phyloP scores from a whole-genome alignment of 768 basidiomycete genomes.

The Tricholoma hemisulphureum region DNA sequence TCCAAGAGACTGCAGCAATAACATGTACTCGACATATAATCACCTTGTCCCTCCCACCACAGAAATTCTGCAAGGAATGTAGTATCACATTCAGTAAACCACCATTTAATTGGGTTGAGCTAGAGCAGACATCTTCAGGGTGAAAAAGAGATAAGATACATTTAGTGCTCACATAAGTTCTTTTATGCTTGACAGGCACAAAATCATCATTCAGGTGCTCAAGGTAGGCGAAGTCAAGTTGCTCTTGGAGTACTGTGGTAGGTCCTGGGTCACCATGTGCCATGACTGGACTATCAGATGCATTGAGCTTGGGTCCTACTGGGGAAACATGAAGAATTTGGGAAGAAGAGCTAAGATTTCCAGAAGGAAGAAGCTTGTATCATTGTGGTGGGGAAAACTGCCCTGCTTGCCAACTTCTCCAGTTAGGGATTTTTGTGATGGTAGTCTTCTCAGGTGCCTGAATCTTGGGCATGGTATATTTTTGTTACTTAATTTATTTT shows the following conservation, averaged over 20 bases:
- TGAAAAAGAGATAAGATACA: neutral
- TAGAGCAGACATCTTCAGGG: neutral
- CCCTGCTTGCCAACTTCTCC: no score
- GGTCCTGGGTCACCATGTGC: no score
- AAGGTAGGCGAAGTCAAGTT: neutral
- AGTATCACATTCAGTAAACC: conserved; percentile 1
- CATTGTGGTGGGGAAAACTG: no score
- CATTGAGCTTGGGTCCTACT: no score
- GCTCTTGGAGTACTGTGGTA: no score
- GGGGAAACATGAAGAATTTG: neutral
- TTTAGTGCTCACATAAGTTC: neutral
- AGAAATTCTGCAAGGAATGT: conserved; percentile 4
- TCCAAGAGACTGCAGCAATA: neutral
- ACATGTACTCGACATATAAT: neutral
- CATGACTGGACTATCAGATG: no score
- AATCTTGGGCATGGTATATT: no score
- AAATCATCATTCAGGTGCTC: neutral
- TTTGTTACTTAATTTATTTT: no score
- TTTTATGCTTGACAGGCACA: neutral
- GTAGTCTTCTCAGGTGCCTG: no score
- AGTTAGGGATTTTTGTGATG: no score
- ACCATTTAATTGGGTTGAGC: neutral
- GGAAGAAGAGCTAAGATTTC: neutral
- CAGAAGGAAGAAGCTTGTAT: neutral
- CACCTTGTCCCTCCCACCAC: conserved; percentile 5